phyloP scores from a whole-genome alignment of 2,329 filamentous ascomycete species.

The Leptographium procerum region DNA sequence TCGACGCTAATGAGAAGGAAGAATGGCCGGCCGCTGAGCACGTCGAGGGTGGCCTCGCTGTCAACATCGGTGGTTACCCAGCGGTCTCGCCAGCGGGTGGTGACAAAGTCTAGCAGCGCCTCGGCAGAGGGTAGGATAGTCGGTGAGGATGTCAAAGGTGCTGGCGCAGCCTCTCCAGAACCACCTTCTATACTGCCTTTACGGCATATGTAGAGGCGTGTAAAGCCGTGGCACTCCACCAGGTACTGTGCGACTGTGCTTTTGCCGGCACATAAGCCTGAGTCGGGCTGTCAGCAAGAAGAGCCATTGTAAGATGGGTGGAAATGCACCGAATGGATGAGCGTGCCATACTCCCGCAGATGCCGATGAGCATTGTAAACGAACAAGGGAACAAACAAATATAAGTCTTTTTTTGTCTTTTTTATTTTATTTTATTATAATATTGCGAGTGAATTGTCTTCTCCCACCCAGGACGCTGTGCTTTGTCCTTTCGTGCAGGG shows the following conservation, averaged over 20 bases:
- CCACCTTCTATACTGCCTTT: not conserved
- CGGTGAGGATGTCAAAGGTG: not conserved
- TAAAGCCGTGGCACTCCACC: slow-evolving; percentile 72
- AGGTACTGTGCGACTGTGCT: slow-evolving; percentile 81
- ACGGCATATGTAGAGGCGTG: slow-evolving; percentile 49
- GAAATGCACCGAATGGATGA: slow-evolving; percentile 1
- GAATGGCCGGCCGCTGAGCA: slow-evolving; percentile 70
- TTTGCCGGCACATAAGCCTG: slow-evolving; percentile 90
- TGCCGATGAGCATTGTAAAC: slow-evolving; percentile 59
- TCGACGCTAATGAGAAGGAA: slow-evolving; percentile 90
- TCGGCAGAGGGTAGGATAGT: slow-evolving; percentile 48
- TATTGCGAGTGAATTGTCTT: not conserved
- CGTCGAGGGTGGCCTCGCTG: slow-evolving; percentile 61
- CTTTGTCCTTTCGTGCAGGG: not conserved
- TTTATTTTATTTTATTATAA: not conserved
- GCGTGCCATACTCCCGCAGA: slow-evolving; percentile 54
- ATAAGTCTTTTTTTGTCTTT: not conserved
- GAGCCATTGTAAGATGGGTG: not conserved
- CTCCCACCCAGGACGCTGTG: not conserved
- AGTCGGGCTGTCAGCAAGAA: not conserved
- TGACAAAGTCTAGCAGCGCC: slow-evolving; percentile 68
- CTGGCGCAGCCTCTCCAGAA: not conserved
- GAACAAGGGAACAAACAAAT: not conserved
- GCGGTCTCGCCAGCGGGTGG: slow-evolving; percentile 66
- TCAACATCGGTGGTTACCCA: slow-evolving; percentile 83